Conservation (phyloP, 164 flowering plant species). For the Aristolochia fimbriata region DNA sequence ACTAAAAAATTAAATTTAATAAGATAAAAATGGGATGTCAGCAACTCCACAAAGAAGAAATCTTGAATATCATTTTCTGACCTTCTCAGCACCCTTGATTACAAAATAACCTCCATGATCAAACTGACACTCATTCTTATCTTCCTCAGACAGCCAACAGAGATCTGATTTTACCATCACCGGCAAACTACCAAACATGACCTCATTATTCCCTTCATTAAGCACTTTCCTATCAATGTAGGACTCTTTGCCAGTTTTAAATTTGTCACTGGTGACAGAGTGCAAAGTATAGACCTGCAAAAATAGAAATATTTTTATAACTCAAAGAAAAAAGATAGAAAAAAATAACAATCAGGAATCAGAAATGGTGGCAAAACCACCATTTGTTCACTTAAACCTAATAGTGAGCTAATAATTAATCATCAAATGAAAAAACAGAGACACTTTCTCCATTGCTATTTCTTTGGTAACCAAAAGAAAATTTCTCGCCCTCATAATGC, state of each 20-base stretch:
- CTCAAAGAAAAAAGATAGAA: background rate
- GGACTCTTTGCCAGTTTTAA: slow-evolving; percentile 69
- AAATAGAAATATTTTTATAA: background rate
- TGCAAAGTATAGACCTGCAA: slow-evolving; percentile 54
- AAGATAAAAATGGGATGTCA: background rate
- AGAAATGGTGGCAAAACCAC: too few species aligned
- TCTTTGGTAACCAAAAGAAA: too few species aligned
- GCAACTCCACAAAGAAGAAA: too few species aligned
- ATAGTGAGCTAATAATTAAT: too few species aligned
- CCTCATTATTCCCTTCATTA: slow-evolving; percentile 28
- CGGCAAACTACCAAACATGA: slow-evolving; percentile 71
- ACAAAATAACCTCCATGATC: slow-evolving; percentile 91
- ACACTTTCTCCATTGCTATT: too few species aligned
- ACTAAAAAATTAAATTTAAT: background rate
- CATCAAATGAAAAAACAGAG: too few species aligned
- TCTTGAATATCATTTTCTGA: slow-evolving; percentile 10
- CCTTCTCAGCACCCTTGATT: slow-evolving; percentile 93
- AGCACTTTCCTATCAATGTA: slow-evolving; percentile 28
- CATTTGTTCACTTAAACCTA: too few species aligned
- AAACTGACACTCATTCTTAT: slow-evolving; percentile 68
- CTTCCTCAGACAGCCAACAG: slow-evolving; percentile 60
- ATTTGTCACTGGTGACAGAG: slow-evolving; percentile 58
- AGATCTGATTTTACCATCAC: slow-evolving; percentile 85
- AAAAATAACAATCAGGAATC: background rate
- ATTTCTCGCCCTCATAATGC: too few species aligned